A percentile compares a stretch with the other conserved stretches of the same genome.
These are phyloP conservation scores for Aegle marmelos DNA, from an alignment of 345 rosid species.

Conservation along the genomic window DNA sequence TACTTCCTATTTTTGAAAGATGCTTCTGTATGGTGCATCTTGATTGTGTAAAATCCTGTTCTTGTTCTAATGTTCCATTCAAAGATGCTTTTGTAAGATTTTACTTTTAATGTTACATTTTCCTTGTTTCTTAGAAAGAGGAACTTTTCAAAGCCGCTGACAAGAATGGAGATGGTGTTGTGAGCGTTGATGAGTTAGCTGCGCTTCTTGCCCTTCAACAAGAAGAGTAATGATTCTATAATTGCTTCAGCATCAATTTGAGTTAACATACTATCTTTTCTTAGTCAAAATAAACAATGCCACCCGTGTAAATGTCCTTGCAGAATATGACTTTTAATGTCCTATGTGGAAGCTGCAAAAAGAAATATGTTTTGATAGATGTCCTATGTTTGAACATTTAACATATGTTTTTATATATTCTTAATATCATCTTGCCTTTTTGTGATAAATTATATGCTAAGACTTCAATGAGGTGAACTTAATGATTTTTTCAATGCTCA, in stretches of 20 bases:
- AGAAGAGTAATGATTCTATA: slow-evolving; percentile 56
- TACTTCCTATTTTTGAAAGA: background rate
- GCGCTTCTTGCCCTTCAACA: slow-evolving; percentile 82
- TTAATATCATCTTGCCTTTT: background rate
- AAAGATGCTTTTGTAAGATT: background rate
- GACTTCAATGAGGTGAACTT: background rate
- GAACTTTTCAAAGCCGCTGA: slow-evolving; percentile 92
- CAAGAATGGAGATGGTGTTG: slow-evolving; percentile 79
- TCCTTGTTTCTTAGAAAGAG: slow-evolving; percentile 60
- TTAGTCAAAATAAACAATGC: too few relatives aligned
- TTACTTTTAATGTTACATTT: slow-evolving; percentile 25
- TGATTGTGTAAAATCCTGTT: background rate
- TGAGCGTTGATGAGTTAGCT: slow-evolving; percentile 93
- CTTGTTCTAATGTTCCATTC: slow-evolving; percentile 4
- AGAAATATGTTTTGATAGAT: background rate
- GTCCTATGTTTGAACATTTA: background rate
- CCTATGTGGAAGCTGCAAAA: background rate
- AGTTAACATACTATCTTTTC: background rate
- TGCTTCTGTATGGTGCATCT: background rate
- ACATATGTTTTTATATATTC: background rate
- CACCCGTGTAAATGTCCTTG: background rate
- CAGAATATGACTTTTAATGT: background rate
- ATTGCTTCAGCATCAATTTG: slow-evolving; percentile 4
- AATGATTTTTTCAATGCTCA: background rate
- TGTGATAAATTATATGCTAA: background rate